These are phyloP conservation scores for Sarcomyxa edulis DNA, from an alignment of 768 basidiomycete species.

Conservation along the genomic window DNA sequence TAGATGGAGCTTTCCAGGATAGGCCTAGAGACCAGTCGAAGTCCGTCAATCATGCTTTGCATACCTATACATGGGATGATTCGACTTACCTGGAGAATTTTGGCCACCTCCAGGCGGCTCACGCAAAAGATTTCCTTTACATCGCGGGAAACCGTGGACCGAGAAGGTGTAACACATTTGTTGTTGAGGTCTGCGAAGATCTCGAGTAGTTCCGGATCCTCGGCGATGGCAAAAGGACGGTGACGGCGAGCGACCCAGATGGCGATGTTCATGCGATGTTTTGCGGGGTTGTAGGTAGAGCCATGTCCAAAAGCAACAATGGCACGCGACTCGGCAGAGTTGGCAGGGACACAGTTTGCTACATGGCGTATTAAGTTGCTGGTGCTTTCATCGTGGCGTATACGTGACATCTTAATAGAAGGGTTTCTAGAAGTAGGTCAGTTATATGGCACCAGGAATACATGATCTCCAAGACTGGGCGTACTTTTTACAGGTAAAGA, in stretches of 20 bases:
- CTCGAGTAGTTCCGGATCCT: slow-evolving; percentile 6
- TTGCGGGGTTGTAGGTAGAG: slow-evolving; percentile 11
- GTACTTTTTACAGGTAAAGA: no score
- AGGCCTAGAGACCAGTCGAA: slow-evolving; percentile 1
- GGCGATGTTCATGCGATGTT: slow-evolving; percentile 10
- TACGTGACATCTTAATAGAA: slow-evolving; percentile 8
- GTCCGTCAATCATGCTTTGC: no score
- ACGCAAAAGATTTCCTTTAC: not conserved
- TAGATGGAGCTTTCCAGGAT: slow-evolving; percentile 18
- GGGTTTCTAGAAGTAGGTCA: slow-evolving; percentile 8
- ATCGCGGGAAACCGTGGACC: not conserved
- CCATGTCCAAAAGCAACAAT: slow-evolving; percentile 10
- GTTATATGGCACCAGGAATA: no score
- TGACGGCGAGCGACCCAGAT: slow-evolving; percentile 5
- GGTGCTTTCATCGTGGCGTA: slow-evolving; percentile 16
- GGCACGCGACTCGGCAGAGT: slow-evolving; percentile 5
- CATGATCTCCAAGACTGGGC: no score
- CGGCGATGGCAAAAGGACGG: slow-evolving; percentile 7
- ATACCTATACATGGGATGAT: not conserved
- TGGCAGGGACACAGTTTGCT: slow-evolving; percentile 6
- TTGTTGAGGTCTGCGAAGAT: slow-evolving; percentile 10
- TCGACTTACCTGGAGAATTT: not conserved
- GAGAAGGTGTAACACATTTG: slow-evolving; percentile 1
- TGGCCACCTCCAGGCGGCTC: not conserved
- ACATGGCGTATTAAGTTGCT: slow-evolving; percentile 15